Evolutionary conservation across 2,329 filamentous ascomycete species (phyloP), one percentile per base, ranked within the genome.

Genomic region (Pezicula radicicola): DNA sequence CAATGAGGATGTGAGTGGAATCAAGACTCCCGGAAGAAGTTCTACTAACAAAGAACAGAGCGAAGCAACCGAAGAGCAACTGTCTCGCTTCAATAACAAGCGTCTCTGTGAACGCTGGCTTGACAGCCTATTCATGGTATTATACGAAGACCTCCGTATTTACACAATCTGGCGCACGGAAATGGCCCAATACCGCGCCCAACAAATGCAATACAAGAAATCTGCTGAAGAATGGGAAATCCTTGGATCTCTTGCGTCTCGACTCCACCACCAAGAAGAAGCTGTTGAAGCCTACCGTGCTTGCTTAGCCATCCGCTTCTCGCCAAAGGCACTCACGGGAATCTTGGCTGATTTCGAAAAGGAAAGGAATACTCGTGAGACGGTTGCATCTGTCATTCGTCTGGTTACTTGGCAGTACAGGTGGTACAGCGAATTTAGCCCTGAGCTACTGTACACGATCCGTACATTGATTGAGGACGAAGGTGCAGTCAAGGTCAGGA

Each of bases 121-220:
- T 2, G 94, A 99, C 71, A 97, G 96, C 64, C 80, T 99, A 19
- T 99, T 99, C 75, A 99, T 99, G 94, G 94, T 97, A 0, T 80
- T 99, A 3, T 99, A 99, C 69, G 94, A 99, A 70, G 94, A 99
- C 66, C 80, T 99, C 16, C 89, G 94, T 46, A 93, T 99, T 43
- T 99, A 99, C 76, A 99, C 94, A 12, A 99, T 99, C 70, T 99
- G 94, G 94, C 87, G 94, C 51, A 97, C 94, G 1, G 94, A 99
- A 69, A 94, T 97, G 84, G 89, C 91, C 0, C 93, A 97, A 68
- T 97, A 92, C 68, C 87, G 90, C 19, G 90, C 93, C 49, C 93
- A 97, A 70, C 88, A 93, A 56, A 86, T 96, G 70, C 87, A 95
- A 60, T 99, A 97, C 75, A 94, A 94, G 73, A 99, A 97, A 74